A percentile compares a stretch with the other conserved stretches of the same genome.
Evolutionary conservation across 2,329 filamentous ascomycete genomes (phyloP).

Genomic region (Aspergillus hiratsukae): DNA sequence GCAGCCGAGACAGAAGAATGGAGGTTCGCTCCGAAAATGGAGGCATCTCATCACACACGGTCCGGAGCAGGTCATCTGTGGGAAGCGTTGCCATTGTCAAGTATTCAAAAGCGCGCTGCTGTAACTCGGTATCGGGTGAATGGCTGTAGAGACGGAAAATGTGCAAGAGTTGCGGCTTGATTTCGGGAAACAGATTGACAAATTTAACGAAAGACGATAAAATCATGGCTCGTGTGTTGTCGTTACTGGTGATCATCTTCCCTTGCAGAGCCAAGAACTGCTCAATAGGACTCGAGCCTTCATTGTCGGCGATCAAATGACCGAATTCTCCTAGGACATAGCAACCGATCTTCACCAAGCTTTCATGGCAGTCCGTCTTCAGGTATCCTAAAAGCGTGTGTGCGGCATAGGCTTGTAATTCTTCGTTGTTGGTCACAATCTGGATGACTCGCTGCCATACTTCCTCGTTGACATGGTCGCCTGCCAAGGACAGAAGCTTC

Average conservation of each 20-base stretch:
- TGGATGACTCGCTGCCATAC: conserved; percentile 99
- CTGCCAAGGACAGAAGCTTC: conserved; percentile 89
- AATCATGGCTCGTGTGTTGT: conserved; percentile 87
- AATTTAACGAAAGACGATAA: conserved; percentile 96
- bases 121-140: conserved; percentile 88
- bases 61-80: conserved; percentile 85
- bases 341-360: conserved; percentile 92
- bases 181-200: conserved; percentile 96
- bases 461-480: conserved; percentile 97
- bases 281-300: conserved; percentile 91
- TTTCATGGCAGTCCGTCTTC: conserved; percentile 93
- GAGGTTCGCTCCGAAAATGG: conserved; percentile 94
- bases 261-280: conserved; percentile 89
- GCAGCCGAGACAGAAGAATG: conserved; percentile 81
- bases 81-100: conserved; percentile 77
- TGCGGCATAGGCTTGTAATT: conserved; percentile 92
- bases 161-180: conserved; percentile 88
- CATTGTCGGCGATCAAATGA: conserved; percentile 88
- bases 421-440: conserved; percentile 98
- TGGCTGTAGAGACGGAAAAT: conserved; percentile 92
- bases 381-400: conserved; percentile 90
- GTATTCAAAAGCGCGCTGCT: conserved; percentile 95
- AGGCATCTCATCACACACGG: conserved; percentile 97
- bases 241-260: conserved; percentile 84
- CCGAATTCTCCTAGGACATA: conserved; percentile 97